A percentile compares a stretch with the other conserved stretches of the same genome.
Evolutionary conservation across 108 stramenopile genomes (phyloP).

Genomic region (Parietichytrium sp.): DNA sequence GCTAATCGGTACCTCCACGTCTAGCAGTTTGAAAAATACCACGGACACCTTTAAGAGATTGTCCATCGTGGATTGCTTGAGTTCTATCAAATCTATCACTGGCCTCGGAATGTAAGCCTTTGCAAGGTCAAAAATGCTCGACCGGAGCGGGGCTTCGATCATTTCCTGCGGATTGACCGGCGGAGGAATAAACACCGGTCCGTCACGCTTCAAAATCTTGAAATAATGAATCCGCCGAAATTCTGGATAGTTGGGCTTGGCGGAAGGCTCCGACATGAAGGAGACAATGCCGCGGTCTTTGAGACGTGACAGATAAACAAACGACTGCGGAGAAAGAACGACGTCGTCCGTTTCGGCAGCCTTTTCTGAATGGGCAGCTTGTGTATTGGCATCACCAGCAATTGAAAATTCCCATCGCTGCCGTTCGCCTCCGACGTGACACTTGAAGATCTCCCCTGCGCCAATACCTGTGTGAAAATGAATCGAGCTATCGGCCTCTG

Average conservation of each 20-base stretch:
- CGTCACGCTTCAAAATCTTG: neutral
- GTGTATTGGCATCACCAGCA: conserved; percentile 59
- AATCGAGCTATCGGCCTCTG: conserved; percentile 42
- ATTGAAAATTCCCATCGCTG: conserved; percentile 61
- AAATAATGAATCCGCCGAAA: neutral
- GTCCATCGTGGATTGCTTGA: conserved; percentile 1
- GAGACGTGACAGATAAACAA: conserved; percentile 35
- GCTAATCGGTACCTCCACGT: conserved; percentile 48
- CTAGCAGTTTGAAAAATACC: conserved; percentile 60
- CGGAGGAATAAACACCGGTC: neutral
- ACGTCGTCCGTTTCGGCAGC: conserved; percentile 56
- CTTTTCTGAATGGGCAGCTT: conserved; percentile 59
- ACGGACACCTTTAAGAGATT: conserved; percentile 57
- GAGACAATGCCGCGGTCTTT: neutral
- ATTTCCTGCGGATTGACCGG: neutral
- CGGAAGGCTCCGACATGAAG: neutral
- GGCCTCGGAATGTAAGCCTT: conserved; percentile 21
- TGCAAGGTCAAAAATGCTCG: neutral
- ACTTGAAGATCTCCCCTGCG: conserved; percentile 49
- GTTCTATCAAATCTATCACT: neutral
- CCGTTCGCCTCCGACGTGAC: conserved; percentile 59
- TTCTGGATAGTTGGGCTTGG: neutral
- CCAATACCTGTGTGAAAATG: conserved; percentile 61
- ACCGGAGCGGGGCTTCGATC: neutral
- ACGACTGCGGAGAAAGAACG: conserved; percentile 51